A percentile compares a stretch with the other conserved stretches of the same genome.
These are phyloP conservation scores for Thuidium tamariscinum DNA, from an alignment of 225 moss, liverwort and hornwort genomes.

Conservation along the genomic window DNA sequence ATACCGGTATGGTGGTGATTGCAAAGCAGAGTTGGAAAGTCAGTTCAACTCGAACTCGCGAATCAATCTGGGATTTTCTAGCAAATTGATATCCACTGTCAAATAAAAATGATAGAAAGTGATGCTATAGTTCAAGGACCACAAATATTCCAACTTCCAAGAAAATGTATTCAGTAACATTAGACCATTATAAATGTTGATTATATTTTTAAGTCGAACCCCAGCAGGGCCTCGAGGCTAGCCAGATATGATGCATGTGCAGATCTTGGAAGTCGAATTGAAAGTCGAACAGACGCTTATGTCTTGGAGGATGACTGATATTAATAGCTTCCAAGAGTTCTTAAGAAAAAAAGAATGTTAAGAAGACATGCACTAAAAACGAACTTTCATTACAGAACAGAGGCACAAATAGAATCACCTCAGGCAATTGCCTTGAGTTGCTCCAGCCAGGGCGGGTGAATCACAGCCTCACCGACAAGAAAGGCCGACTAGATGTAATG, in stretches of 20 bases:
- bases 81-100: neutral
- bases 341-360: neutral
- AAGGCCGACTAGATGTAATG: neutral
- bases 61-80: neutral
- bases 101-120: neutral
- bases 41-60: neutral
- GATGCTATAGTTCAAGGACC: neutral
- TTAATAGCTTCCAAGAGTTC: neutral
- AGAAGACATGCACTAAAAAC: no score
- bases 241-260: neutral
- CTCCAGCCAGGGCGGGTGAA: neutral
- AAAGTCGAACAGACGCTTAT: neutral
- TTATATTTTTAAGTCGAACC: neutral
- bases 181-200: neutral
- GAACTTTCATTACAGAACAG: neutral
- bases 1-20: neutral
- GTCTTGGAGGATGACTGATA: neutral
- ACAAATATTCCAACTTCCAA: neutral
- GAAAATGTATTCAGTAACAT: neutral
- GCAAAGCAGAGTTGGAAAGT: neutral
- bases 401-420: neutral
- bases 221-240: no score
- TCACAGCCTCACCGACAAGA: neutral
- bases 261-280: neutral
- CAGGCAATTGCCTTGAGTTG: neutral